A percentile compares a stretch with the other conserved stretches of the same genome.
These are phyloP conservation scores for Calonectria pseudoreteaudii DNA, from an alignment of 2,329 filamentous ascomycete species.

Conservation along the genomic window DNA sequence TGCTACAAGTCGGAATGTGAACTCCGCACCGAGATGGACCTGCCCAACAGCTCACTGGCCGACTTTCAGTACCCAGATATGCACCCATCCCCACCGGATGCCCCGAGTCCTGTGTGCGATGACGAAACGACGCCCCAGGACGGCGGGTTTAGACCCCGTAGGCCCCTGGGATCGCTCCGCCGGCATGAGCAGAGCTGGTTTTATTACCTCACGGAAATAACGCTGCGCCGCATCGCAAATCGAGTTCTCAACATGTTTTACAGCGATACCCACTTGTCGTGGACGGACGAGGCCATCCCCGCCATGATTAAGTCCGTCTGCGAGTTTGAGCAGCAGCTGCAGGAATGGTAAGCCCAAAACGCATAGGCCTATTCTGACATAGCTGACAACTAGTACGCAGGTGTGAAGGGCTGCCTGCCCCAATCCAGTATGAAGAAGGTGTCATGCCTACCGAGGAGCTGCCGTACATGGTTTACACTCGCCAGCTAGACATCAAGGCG, in stretches of 20 bases:
- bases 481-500: slow-evolving; percentile 2
- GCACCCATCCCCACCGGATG: slow-evolving; percentile 39
- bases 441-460: slow-evolving; percentile 10
- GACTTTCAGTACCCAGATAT: slow-evolving; percentile 48
- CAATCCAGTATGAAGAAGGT: slow-evolving; percentile 3
- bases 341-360: slow-evolving; percentile 30
- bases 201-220: slow-evolving; percentile 57
- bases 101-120: not conserved
- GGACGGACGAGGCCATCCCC: slow-evolving; percentile 32
- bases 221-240: slow-evolving; percentile 54
- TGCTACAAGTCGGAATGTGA: slow-evolving; percentile 58
- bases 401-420: slow-evolving; percentile 13
- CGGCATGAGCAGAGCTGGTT: slow-evolving; percentile 53
- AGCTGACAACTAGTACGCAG: not conserved
- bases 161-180: not conserved
- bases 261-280: slow-evolving; percentile 24
- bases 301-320: slow-evolving; percentile 34
- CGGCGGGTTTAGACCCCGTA: not conserved
- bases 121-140: not conserved
- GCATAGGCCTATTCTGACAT: not conserved
- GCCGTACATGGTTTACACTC: not conserved
- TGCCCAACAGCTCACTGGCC: slow-evolving; percentile 50
- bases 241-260: slow-evolving; percentile 50
- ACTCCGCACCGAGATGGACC: slow-evolving; percentile 51
- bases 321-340: slow-evolving; percentile 40